A percentile compares a stretch with the other conserved stretches of the same genome.
phyloP scores from a whole-genome alignment of 768 basidiomycete species.

The Boletus reticulatus region DNA sequence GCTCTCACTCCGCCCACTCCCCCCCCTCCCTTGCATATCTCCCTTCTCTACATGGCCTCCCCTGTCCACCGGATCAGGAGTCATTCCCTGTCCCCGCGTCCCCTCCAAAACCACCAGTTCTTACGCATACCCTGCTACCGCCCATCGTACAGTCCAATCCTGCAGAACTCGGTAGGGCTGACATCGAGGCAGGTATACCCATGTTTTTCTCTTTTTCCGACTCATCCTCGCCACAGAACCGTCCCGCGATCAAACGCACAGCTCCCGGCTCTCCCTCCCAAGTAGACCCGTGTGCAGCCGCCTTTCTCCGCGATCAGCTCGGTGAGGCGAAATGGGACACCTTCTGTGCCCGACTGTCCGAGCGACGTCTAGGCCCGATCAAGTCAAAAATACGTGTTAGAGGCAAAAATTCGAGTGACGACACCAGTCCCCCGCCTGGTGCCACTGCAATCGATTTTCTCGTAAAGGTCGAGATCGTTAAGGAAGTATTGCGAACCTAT shows the following conservation, averaged over 20 bases:
- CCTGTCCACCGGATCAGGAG: conserved; percentile 16
- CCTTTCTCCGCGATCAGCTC: conserved; percentile 44
- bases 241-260: conserved; percentile 26
- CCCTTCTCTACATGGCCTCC: conserved; percentile 26
- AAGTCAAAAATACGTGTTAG: conserved; percentile 37
- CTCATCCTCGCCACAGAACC: conserved; percentile 26
- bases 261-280: conserved; percentile 23
- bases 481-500: conserved; percentile 45
- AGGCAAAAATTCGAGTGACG: conserved; percentile 29
- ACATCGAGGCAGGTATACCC: conserved; percentile 21
- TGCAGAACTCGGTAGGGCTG: conserved; percentile 23
- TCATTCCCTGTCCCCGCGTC: conserved; percentile 20
- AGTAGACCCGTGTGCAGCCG: conserved; percentile 43
- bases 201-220: background rate
- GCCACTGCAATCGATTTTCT: conserved; percentile 50
- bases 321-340: conserved; percentile 44
- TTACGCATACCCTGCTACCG: conserved; percentile 31
- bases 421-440: conserved; percentile 29
- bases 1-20: conserved; percentile 27
- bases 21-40: conserved; percentile 23
- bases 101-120: conserved; percentile 21
- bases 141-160: conserved; percentile 36
- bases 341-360: conserved; percentile 46
- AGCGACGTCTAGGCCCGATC: conserved; percentile 41
- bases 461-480: conserved; percentile 52